Evolutionary conservation across 2,329 filamentous ascomycete genomes (phyloP), one percentile per base, ranked within the genome.

Genomic region (Trichophyton verrucosum): DNA sequence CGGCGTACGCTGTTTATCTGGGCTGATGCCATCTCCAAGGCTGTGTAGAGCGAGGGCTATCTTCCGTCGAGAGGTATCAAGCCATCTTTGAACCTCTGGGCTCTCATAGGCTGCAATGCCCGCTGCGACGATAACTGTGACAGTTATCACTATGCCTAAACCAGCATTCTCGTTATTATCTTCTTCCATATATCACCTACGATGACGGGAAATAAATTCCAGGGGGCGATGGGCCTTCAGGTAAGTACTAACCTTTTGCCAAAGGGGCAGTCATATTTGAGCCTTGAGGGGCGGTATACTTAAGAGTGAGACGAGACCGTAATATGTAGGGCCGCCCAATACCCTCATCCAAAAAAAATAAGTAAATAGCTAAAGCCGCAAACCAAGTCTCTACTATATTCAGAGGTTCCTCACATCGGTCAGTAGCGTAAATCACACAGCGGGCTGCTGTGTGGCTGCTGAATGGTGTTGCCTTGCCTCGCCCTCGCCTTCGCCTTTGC

Each of bases 21-120:
- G 79, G 58, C 82, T 78, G 42, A 85, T 77, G 58, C 84, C 82
- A 68, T 86, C 81, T 57, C 82, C 82, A 9, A 85, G 76, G 42
- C 77, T 79, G 66, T 84, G 79, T 36, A 86, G 71, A 13, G 82
- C 79, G 62, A 83, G 70, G 20, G 81, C 82, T 63, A 86, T 79
- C 70, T 82, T 85, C 61, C 81, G 81, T 53, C 83, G 80, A 60
- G 81, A 82, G 61, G 81, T 77, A 61, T 83, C 78, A 59, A 86
- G 73, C 83, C 83, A 86, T 78, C 79, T 76, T 70, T 82, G 77
- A 62, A 86, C 77, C 68, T 85, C 80, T 0, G 83, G 83, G 46
- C 80, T 84, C 69, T 86, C 81, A 71, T 85, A 84, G 53, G 84
- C 79, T 59, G 83, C 83, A 58, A 85, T 78, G 11, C 82, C 81